phyloP scores from a whole-genome alignment of 1,284 basidiomycete species.

The Cronartium ribicola region DNA sequence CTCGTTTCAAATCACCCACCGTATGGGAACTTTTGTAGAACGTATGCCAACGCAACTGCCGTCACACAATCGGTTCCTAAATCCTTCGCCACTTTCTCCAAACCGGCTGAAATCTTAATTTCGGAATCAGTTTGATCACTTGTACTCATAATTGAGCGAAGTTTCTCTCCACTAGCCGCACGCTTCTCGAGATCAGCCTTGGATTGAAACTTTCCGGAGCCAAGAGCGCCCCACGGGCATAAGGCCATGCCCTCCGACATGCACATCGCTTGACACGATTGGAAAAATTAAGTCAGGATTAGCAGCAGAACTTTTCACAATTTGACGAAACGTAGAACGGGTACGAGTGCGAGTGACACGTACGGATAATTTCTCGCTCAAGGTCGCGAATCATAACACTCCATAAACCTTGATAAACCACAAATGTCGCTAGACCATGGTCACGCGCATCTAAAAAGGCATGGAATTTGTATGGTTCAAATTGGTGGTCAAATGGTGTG shows the following conservation, averaged over 20 bases:
- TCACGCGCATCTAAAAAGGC: constrained; percentile 53
- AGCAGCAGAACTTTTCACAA: not conserved
- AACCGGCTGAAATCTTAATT: constrained; percentile 45
- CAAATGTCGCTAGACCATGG: constrained; percentile 58
- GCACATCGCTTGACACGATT: not conserved
- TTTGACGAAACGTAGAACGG: not conserved
- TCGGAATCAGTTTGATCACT: constrained; percentile 44
- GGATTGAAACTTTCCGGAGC: constrained; percentile 54
- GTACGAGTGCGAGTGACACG: constrained; percentile 16
- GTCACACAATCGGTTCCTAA: constrained; percentile 20
- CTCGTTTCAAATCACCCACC: no score
- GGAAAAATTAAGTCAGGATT: not conserved
- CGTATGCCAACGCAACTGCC: constrained; percentile 41
- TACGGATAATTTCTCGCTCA: constrained; percentile 3
- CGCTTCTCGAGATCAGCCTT: constrained; percentile 39
- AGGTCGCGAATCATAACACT: constrained; percentile 52
- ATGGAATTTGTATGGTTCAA: no score
- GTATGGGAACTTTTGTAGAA: constrained; percentile 29
- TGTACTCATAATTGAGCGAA: constrained; percentile 43
- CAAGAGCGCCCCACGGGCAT: constrained; percentile 59
- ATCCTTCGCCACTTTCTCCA: constrained; percentile 47
- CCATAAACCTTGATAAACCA: constrained; percentile 61
- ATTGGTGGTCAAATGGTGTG: not conserved
- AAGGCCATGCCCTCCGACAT: constrained; percentile 56
- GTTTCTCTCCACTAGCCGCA: constrained; percentile 4